Evolutionary conservation across 1,139 yeast species (phyloP).

Genomic region (Magnusiomyces ingens): DNA sequence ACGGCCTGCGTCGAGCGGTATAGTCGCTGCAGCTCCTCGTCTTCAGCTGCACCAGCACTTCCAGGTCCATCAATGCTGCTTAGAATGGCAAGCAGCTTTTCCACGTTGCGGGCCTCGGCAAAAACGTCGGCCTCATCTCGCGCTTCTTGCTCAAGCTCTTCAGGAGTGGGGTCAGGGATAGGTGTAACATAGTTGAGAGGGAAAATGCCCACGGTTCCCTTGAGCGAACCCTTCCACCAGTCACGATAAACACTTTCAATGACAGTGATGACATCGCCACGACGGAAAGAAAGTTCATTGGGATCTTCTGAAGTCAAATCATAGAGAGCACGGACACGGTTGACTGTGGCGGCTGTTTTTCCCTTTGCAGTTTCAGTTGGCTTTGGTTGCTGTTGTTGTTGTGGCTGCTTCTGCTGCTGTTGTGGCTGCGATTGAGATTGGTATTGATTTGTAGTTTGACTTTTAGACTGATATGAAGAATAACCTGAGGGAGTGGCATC

Average conservation of each 20-base stretch:
- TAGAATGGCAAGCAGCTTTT: conserved; percentile 54
- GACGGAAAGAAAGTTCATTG: conserved; percentile 38
- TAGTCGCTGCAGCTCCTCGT: conserved; percentile 46
- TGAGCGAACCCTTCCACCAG: conserved; percentile 91
- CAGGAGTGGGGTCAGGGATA: conserved; percentile 56
- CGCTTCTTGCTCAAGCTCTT: conserved; percentile 41
- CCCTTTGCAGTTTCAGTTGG: conserved; percentile 16
- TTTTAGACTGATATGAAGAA: conserved; percentile 7
- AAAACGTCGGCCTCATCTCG: conserved; percentile 42
- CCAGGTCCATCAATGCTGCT: conserved; percentile 35
- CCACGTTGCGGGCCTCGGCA: conserved; percentile 50
- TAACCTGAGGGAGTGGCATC: conserved; percentile 35
- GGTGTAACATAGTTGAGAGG: conserved; percentile 90
- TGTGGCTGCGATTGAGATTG: conserved; percentile 18
- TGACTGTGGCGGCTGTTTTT: conserved; percentile 40
- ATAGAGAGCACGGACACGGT: conserved; percentile 76
- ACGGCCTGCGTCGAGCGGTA: conserved; percentile 67
- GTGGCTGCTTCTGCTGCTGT: conserved; percentile 14
- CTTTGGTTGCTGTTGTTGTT: conserved; percentile 10
- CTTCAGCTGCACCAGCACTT: conserved; percentile 30
- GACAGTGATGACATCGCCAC: conserved; percentile 55
- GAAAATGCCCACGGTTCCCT: conserved; percentile 81
- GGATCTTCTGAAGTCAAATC: conserved; percentile 59
- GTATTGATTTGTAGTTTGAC: conserved; percentile 10
- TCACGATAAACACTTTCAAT: conserved; percentile 84